Percentiles rank a stretch among this genome's conserved stretches.
Evolutionary conservation across 805 yeast species (phyloP).

Genomic region (Kazachstania taianensis): DNA sequence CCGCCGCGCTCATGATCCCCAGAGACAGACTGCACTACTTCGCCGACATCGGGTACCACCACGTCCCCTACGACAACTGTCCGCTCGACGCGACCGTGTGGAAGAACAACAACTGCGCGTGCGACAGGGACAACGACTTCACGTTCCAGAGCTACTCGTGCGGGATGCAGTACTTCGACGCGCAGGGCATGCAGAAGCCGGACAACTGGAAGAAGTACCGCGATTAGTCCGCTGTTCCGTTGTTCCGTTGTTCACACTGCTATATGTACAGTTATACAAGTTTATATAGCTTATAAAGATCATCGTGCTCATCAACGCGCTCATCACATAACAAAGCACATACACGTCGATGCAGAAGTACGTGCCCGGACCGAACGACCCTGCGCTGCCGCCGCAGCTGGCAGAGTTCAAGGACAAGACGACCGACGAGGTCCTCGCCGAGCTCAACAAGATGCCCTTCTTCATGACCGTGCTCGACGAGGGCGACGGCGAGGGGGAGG

Average conservation of each 20-base stretch:
- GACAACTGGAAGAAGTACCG: slow-evolving; percentile 45
- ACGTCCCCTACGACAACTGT: slow-evolving; percentile 66
- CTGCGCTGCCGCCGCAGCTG: slow-evolving; percentile 76
- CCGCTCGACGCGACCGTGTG: slow-evolving; percentile 60
- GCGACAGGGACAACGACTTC: slow-evolving; percentile 63
- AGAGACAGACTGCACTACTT: slow-evolving; percentile 61
- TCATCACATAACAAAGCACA: too few relatives aligned
- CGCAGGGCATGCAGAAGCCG: slow-evolving; percentile 44
- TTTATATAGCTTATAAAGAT: too few relatives aligned
- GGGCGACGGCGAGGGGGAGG: slow-evolving; percentile 54
- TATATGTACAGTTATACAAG: not conserved
- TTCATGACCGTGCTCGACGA: slow-evolving; percentile 86
- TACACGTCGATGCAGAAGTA: too few relatives aligned
- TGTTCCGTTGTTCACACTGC: not conserved
- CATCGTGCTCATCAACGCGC: too few relatives aligned
- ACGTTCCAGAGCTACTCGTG: slow-evolving; percentile 65
- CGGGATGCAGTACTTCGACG: slow-evolving; percentile 47
- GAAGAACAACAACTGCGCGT: slow-evolving; percentile 52
- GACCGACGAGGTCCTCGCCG: slow-evolving; percentile 65
- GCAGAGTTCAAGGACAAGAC: slow-evolving; percentile 50
- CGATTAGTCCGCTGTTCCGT: not conserved
- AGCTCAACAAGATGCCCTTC: slow-evolving; percentile 77
- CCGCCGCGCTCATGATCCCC: slow-evolving; percentile 61
- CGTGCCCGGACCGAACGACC: slow-evolving; percentile 47
- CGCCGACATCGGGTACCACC: slow-evolving; percentile 71